Evolutionary conservation across 306 rosid genomes (phyloP).

Genomic region (Sicyos baderoa): DNA sequence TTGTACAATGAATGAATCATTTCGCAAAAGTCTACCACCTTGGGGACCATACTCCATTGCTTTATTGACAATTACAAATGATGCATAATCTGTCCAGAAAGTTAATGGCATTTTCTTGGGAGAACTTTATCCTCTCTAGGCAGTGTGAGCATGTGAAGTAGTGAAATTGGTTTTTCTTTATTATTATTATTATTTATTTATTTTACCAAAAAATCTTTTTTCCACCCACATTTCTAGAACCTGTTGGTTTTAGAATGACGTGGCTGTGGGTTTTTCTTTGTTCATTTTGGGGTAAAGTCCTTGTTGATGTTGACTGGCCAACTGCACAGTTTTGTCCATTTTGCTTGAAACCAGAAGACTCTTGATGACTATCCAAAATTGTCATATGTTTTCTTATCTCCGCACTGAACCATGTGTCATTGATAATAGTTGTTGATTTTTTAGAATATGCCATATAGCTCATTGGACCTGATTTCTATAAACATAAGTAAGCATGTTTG

Average conservation of each 20-base stretch:
- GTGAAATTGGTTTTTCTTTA: not conserved
- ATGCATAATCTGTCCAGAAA: slow-evolving; percentile 3
- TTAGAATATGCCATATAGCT: not conserved
- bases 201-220: not conserved
- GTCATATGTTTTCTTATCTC: not conserved
- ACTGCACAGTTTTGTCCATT: slow-evolving; percentile 9
- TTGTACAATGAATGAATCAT: not conserved
- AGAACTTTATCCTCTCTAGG: slow-evolving; percentile 6
- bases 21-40: not conserved
- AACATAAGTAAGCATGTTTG: slow-evolving; percentile 2
- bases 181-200: not conserved
- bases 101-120: not conserved
- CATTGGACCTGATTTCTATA: not conserved
- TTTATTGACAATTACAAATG: not conserved
- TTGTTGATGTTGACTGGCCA: slow-evolving; percentile 15
- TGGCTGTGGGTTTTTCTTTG: not conserved
- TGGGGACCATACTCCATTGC: not conserved
- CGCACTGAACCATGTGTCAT: not conserved
- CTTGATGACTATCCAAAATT: not conserved
- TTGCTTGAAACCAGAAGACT: slow-evolving; percentile 9
- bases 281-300: slow-evolving; percentile 7
- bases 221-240: not conserved
- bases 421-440: not conserved
- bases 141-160: not conserved
- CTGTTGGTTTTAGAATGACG: slow-evolving; percentile 15